A percentile compares a stretch with the other conserved stretches of the same genome.
Conservation (phyloP, 2,329 filamentous ascomycete species). For the Fulvia fulva region DNA sequence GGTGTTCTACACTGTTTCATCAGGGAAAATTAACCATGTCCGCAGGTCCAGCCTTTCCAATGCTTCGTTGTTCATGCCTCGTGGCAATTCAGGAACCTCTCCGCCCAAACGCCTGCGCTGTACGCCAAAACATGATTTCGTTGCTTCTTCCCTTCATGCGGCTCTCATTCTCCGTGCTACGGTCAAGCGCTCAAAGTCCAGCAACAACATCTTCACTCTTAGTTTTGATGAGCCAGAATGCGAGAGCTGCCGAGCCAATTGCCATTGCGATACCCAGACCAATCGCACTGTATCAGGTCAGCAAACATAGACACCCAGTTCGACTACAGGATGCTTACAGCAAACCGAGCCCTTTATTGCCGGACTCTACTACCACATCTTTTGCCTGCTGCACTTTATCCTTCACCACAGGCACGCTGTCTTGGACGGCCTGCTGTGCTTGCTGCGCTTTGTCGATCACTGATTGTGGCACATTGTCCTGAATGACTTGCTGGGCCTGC, state of each 20-base stretch:
- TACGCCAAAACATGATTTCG: neutral
- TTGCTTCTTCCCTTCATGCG: neutral
- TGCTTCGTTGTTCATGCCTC: slow-evolving; percentile 4
- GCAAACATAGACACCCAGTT: neutral
- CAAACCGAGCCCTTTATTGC: neutral
- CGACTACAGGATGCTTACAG: neutral
- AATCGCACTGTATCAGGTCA: slow-evolving; percentile 1
- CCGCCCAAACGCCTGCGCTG: neutral
- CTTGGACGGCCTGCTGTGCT: neutral
- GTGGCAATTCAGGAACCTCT: neutral
- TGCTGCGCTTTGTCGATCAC: neutral
- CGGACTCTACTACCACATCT: neutral
- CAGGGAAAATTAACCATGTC: neutral
- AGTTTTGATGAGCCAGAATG: slow-evolving; percentile 5
- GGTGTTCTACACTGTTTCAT: neutral
- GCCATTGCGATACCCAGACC: neutral
- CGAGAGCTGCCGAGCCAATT: neutral
- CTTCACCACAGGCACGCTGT: neutral
- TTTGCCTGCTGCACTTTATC: neutral
- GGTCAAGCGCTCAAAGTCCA: neutral
- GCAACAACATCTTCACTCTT: slow-evolving; percentile 4
- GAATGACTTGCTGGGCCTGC: neutral
- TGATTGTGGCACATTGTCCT: neutral
- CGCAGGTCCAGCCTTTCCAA: slow-evolving; percentile 1
- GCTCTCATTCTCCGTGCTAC: neutral